Evolutionary conservation across 83 land plant genomes (phyloP).

Genomic region (Picea abies): DNA sequence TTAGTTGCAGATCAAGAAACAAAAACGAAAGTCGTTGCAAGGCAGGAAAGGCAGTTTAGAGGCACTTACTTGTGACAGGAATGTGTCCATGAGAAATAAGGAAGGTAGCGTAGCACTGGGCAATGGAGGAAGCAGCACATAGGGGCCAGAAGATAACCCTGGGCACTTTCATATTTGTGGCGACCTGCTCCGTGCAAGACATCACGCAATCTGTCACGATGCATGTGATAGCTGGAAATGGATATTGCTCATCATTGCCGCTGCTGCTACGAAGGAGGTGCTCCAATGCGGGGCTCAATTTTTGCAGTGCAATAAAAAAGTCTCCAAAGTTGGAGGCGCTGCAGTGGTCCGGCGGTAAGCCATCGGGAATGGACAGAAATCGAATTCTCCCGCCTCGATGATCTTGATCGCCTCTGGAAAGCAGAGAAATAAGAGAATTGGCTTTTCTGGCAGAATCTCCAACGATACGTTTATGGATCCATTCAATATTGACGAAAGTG

Average conservation of each 20-base stretch:
- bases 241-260: too few species aligned
- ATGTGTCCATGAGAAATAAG: background rate
- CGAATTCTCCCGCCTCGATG: too few species aligned
- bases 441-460: background rate
- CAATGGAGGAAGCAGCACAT: conserved; percentile 6
- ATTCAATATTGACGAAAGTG: background rate
- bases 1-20: background rate
- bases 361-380: too few species aligned
- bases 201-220: background rate
- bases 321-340: too few species aligned
- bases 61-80: background rate
- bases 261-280: too few species aligned
- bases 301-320: too few species aligned
- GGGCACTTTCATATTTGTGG: too few species aligned
- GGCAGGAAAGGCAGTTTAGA: too few species aligned
- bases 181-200: background rate
- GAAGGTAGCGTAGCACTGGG: background rate
- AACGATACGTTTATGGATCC: background rate
- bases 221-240: background rate
- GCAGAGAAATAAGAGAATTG: too few species aligned
- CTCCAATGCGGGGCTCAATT: too few species aligned
- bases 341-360: too few species aligned
- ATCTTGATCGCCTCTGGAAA: too few species aligned
- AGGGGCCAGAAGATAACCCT: background rate
- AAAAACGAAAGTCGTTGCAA: background rate